A percentile compares a stretch with the other conserved stretches of the same genome.
These are phyloP conservation scores for Chaetoceros muelleri DNA, from an alignment of 108 stramenopile genomes.

Conservation along the genomic window DNA sequence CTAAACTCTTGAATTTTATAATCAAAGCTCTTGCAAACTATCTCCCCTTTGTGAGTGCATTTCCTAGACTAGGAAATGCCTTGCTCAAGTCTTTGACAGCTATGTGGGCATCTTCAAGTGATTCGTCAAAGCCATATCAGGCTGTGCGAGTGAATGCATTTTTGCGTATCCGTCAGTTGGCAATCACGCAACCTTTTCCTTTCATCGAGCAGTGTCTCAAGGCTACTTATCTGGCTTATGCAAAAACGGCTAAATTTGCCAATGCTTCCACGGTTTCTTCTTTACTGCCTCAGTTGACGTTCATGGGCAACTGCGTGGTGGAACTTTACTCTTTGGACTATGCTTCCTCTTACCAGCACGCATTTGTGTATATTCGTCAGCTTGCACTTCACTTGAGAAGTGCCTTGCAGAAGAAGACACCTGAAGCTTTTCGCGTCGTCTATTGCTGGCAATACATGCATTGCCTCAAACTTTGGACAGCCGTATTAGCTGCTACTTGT, in stretches of 20 bases:
- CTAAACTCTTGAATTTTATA: constrained; percentile 58
- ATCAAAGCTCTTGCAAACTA: constrained; percentile 58
- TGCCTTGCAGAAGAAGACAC: constrained; percentile 86
- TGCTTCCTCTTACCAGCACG: constrained; percentile 93
- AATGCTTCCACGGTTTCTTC: constrained; percentile 53
- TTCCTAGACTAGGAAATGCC: constrained; percentile 60
- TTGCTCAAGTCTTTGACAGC: constrained; percentile 59
- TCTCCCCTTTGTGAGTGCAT: constrained; percentile 76
- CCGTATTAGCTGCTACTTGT: constrained; percentile 74
- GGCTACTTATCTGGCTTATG: constrained; percentile 86
- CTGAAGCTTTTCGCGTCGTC: constrained; percentile 66
- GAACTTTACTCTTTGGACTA: constrained; percentile 90
- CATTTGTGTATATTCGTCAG: constrained; percentile 97
- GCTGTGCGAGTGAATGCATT: constrained; percentile 82
- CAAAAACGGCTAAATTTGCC: constrained; percentile 81
- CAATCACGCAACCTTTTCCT: constrained; percentile 85
- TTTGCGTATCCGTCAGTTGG: constrained; percentile 88
- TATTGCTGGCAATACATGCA: constrained; percentile 95
- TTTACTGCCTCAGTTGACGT: constrained; percentile 67
- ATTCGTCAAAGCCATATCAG: constrained; percentile 70
- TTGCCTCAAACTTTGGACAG: constrained; percentile 90
- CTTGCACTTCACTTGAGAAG: constrained; percentile 88
- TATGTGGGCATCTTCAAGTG: constrained; percentile 73
- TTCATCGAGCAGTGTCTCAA: constrained; percentile 89
- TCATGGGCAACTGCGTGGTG: constrained; percentile 92